Percentiles rank a stretch among this genome's conserved stretches.
Evolutionary conservation across 768 basidiomycete species (phyloP).

Genomic region (Rhodosporidiobolus sp.): DNA sequence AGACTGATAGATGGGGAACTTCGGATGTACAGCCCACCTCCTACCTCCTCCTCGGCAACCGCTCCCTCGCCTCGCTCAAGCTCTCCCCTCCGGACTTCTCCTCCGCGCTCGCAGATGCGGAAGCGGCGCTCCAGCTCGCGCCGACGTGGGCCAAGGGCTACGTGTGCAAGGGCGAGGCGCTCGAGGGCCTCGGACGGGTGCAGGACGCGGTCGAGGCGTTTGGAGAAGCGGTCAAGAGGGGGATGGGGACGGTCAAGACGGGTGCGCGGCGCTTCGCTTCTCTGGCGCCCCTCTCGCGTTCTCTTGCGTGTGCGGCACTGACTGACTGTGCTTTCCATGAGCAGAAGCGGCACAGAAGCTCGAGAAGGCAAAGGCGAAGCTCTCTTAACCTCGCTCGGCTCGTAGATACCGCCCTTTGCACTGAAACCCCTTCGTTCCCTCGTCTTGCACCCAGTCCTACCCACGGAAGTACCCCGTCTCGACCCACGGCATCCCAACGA

Average conservation of each 20-base stretch:
- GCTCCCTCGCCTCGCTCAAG: constrained; percentile 21
- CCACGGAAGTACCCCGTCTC: constrained; percentile 66
- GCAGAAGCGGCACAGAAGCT: constrained; percentile 26
- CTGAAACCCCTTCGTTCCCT: not conserved
- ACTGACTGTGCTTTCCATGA: not conserved
- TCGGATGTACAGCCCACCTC: constrained; percentile 12
- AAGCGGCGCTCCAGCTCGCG: constrained; percentile 10
- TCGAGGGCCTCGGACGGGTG: constrained; percentile 14
- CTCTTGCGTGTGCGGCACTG: not conserved
- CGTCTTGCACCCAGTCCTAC: constrained; percentile 13
- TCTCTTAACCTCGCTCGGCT: constrained; percentile 1
- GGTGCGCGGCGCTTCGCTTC: constrained; percentile 2
- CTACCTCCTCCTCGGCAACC: constrained; percentile 27
- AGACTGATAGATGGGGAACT: too few species aligned
- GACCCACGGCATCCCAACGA: constrained; percentile 84
- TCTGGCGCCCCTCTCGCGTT: not conserved
- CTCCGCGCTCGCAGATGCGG: constrained; percentile 28
- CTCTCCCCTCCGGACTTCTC: constrained; percentile 8
- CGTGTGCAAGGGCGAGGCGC: constrained; percentile 30
- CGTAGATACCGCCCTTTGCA: not conserved
- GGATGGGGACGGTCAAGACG: constrained; percentile 16
- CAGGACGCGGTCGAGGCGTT: constrained; percentile 18
- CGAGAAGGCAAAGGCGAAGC: constrained; percentile 9
- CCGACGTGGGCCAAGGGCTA: constrained; percentile 35
- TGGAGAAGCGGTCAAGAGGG: constrained; percentile 21